Percentiles rank a stretch among this genome's conserved stretches.
phyloP scores from a whole-genome alignment of 169 alveolate species.

The Eimeria falciformis region DNA sequence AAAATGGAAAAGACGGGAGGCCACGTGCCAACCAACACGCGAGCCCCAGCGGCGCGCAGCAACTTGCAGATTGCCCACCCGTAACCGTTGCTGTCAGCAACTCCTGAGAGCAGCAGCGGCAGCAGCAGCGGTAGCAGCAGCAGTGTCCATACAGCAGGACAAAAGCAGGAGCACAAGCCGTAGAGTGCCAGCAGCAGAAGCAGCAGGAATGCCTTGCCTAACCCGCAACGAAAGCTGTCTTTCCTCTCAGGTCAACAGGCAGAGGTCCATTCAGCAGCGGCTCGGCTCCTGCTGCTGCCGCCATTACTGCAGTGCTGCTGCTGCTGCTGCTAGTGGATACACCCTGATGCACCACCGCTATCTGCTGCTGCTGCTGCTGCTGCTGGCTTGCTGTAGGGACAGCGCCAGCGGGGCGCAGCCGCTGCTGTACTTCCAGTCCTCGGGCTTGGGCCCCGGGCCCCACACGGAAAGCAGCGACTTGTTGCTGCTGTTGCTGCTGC shows the following conservation, averaged over 20 bases:
- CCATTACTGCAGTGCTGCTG: slow-evolving; percentile 15
- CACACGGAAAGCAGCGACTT: slow-evolving; percentile 8
- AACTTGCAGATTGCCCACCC: slow-evolving; percentile 85
- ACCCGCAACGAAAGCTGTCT: slow-evolving; percentile 79
- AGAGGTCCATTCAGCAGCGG: slow-evolving; percentile 40
- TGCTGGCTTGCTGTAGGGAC: neutral
- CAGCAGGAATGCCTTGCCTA: neutral
- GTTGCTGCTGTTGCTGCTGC: neutral
- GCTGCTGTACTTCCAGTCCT: slow-evolving; percentile 29
- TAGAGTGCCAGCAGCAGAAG: neutral
- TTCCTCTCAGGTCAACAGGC: slow-evolving; percentile 73
- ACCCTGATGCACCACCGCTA: neutral
- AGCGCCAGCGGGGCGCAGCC: slow-evolving; percentile 36
- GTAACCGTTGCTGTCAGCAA: slow-evolving; percentile 84
- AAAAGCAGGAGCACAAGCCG: neutral
- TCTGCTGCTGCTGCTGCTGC: neutral
- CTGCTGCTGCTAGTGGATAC: neutral
- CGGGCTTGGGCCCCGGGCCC: slow-evolving; percentile 26
- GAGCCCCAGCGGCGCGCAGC: slow-evolving; percentile 82
- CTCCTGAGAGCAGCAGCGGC: slow-evolving; percentile 76
- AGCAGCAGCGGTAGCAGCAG: slow-evolving; percentile 32
- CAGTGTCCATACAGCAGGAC: neutral
- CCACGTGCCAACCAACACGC: slow-evolving; percentile 81
- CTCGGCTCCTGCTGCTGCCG: neutral
- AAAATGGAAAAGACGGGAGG: slow-evolving; percentile 82